A percentile compares a stretch with the other conserved stretches of the same genome.
phyloP scores from a whole-genome alignment of 139 green algal species.

The Limnomonas spitsbergensis region DNA sequence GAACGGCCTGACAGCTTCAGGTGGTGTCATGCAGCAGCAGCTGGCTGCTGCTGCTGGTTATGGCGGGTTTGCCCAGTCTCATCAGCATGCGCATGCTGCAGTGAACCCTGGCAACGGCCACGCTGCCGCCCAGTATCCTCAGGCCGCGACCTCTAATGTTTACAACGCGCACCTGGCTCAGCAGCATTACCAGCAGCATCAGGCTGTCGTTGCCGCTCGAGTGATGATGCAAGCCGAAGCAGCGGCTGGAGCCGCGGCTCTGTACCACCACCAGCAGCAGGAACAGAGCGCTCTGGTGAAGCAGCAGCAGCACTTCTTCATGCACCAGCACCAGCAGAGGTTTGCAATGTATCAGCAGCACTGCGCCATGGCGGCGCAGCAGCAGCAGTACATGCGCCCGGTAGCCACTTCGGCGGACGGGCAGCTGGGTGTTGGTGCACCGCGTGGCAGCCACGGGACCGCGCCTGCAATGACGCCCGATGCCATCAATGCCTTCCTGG shows the following conservation, averaged over 20 bases:
- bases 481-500: slow-evolving; percentile 3
- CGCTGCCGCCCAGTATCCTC: too few relatives aligned
- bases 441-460: neutral
- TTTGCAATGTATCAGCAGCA: slow-evolving; percentile 6
- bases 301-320: neutral
- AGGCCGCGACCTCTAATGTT: neutral
- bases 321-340: slow-evolving; percentile 7
- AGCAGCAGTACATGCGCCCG: neutral
- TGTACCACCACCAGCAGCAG: slow-evolving; percentile 8
- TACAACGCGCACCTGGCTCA: neutral
- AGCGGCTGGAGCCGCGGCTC: neutral
- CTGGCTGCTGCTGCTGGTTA: too few relatives aligned
- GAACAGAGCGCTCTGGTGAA: neutral
- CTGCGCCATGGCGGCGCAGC: neutral
- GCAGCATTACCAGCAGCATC: neutral
- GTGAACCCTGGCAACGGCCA: neutral
- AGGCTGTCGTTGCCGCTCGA: neutral
- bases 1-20: too few relatives aligned
- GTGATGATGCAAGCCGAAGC: neutral
- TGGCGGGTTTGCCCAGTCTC: too few relatives aligned
- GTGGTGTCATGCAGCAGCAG: too few relatives aligned
- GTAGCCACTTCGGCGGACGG: neutral
- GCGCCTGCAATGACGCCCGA: neutral
- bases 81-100: neutral
- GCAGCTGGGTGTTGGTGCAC: neutral